These are phyloP conservation scores for Auriscalpium microsporum DNA, from an alignment of 768 basidiomycete species.

Conservation along the genomic window DNA sequence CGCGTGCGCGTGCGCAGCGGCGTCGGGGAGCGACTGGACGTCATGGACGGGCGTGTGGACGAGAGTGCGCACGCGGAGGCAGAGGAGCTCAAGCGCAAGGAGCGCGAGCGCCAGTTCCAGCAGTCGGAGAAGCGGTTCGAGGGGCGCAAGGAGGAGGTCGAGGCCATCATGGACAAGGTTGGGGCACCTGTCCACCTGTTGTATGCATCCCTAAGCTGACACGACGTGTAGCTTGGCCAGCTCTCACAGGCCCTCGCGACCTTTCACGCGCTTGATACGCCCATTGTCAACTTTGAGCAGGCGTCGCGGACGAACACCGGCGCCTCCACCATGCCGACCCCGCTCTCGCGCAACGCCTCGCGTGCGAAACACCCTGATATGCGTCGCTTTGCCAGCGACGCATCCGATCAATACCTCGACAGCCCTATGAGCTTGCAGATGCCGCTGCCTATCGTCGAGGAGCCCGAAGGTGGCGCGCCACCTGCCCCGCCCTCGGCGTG, in stretches of 20 bases:
- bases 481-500: not conserved
- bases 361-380: constrained; percentile 17
- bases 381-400: constrained; percentile 4
- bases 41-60: constrained; percentile 31
- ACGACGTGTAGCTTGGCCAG: constrained; percentile 43
- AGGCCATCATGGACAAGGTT: constrained; percentile 69
- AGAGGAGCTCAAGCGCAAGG: constrained; percentile 46
- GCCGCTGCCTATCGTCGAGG: constrained; percentile 6
- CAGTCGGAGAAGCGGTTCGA: constrained; percentile 61
- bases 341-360: constrained; percentile 15
- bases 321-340: constrained; percentile 20
- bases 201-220: constrained; percentile 1
- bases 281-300: constrained; percentile 27
- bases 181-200: constrained; percentile 5
- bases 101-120: constrained; percentile 59
- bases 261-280: constrained; percentile 37
- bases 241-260: constrained; percentile 35
- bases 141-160: constrained; percentile 59
- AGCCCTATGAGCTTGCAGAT: constrained; percentile 23
- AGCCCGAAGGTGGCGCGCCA: not conserved
- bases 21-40: not conserved
- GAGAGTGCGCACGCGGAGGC: constrained; percentile 32
- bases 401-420: constrained; percentile 18
- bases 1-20: not conserved
- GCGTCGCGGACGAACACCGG: constrained; percentile 24